phyloP scores from a whole-genome alignment of 768 basidiomycete species.

The Lepiota subincarnata region DNA sequence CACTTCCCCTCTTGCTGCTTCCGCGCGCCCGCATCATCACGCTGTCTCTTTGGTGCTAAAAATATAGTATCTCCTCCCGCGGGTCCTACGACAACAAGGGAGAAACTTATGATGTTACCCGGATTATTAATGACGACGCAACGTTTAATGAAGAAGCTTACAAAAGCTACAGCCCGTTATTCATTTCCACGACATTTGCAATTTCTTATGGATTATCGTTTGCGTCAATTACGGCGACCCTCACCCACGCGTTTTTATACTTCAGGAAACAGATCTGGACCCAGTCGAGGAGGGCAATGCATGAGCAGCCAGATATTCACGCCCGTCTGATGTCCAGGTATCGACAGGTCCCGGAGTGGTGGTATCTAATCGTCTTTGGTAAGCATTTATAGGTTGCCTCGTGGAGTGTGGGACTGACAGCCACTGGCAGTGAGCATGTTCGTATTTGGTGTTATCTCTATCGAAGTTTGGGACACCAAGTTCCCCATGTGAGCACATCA shows the following conservation, averaged over 20 bases:
- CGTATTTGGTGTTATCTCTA: constrained; percentile 61
- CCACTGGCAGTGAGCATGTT: constrained; percentile 51
- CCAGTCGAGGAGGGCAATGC: constrained; percentile 64
- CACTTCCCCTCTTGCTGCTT: not conserved
- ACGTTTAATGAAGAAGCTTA: constrained; percentile 57
- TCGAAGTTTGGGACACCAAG: constrained; percentile 67
- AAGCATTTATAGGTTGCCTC: constrained; percentile 27
- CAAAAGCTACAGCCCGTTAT: constrained; percentile 55
- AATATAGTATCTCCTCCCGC: constrained; percentile 51
- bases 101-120: constrained; percentile 49
- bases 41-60: constrained; percentile 2
- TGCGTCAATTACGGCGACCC: constrained; percentile 71
- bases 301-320: constrained; percentile 82
- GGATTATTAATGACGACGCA: constrained; percentile 48
- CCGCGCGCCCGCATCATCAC: not conserved
- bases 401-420: constrained; percentile 2
- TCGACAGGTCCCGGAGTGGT: constrained; percentile 78
- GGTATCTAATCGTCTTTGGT: constrained; percentile 70
- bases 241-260: constrained; percentile 67
- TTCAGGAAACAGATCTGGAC: constrained; percentile 77
- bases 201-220: constrained; percentile 81
- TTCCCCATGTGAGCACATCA: constrained; percentile 61
- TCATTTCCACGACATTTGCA: constrained; percentile 70
- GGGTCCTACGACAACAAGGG: constrained; percentile 66
- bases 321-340: constrained; percentile 78